A percentile compares a stretch with the other conserved stretches of the same genome.
These are phyloP conservation scores for Barnettozyma botsteinii DNA, from an alignment of 805 yeast genomes.

Conservation along the genomic window DNA sequence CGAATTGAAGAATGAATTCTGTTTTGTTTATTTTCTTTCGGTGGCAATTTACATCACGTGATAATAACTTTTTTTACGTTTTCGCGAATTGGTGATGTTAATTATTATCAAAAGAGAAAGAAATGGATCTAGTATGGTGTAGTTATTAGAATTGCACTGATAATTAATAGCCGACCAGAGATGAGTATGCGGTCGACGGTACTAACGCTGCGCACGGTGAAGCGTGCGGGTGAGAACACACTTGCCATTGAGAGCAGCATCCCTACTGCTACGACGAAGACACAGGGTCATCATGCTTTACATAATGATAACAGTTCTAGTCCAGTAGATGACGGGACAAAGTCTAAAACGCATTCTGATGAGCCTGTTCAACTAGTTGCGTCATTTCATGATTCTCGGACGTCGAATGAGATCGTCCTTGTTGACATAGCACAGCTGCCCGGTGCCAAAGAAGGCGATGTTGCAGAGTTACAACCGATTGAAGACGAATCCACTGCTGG, in stretches of 20 bases:
- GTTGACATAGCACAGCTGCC: slow-evolving; percentile 56
- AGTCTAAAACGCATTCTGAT: slow-evolving; percentile 7
- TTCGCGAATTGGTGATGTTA: neutral
- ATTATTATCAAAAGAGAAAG: no score
- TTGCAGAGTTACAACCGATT: slow-evolving; percentile 58
- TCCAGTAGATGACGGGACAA: no score
- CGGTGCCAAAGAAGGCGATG: slow-evolving; percentile 64
- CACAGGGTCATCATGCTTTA: no score
- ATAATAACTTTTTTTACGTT: neutral
- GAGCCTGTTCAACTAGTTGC: slow-evolving; percentile 18
- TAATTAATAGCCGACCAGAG: no score
- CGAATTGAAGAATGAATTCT: slow-evolving; percentile 28
- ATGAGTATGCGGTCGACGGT: slow-evolving; percentile 25
- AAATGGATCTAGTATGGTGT: no score
- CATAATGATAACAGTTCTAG: no score
- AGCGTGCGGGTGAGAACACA: slow-evolving; percentile 17
- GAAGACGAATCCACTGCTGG: slow-evolving; percentile 18
- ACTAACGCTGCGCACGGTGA: slow-evolving; percentile 25
- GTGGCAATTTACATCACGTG: neutral
- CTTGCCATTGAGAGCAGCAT: slow-evolving; percentile 22
- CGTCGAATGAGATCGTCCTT: slow-evolving; percentile 52
- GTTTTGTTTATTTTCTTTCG: slow-evolving; percentile 10
- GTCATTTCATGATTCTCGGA: slow-evolving; percentile 59
- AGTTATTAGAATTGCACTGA: no score
- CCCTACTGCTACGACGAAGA: neutral